Percentiles rank a stretch among this genome's conserved stretches.
Evolutionary conservation across 768 basidiomycete genomes (phyloP).

Genomic region (Dendrothele bispora): DNA sequence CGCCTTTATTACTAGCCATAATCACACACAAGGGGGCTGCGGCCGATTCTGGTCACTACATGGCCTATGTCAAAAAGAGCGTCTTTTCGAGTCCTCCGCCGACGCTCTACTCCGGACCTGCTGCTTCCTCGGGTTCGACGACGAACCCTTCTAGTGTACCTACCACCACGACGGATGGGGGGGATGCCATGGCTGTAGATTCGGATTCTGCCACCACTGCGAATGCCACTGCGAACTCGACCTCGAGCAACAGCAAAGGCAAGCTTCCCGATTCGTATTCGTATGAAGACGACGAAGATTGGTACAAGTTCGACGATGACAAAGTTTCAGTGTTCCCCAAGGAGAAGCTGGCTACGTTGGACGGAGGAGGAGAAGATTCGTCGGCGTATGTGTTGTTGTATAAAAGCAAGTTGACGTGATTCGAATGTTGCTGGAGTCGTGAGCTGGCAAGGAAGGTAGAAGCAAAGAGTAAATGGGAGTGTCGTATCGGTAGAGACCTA

Average conservation of each 20-base stretch:
- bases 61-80: constrained; percentile 84
- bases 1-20: constrained; percentile 55
- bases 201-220: constrained; percentile 15
- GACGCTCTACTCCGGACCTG: constrained; percentile 7
- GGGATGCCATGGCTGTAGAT: constrained; percentile 10
- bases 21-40: constrained; percentile 96
- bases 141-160: neutral
- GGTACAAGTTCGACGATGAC: constrained; percentile 98
- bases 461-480: too few relatives aligned
- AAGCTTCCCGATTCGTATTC: constrained; percentile 11
- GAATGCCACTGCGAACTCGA: constrained; percentile 16
- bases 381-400: constrained; percentile 90
- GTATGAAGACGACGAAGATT: constrained; percentile 72
- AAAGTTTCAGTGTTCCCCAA: constrained; percentile 84
- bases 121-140: constrained; percentile 1
- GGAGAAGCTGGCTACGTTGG: constrained; percentile 82
- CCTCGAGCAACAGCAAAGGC: constrained; percentile 31
- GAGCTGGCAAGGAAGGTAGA: too few relatives aligned
- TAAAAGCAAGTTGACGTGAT: constrained; percentile 69
- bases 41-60: constrained; percentile 95
- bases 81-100: constrained; percentile 51
- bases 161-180: constrained; percentile 1
- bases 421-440: too few relatives aligned
- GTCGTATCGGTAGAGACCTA: too few relatives aligned
- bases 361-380: constrained; percentile 90